Evolutionary conservation across 805 yeast species (phyloP).

Genomic region (Saccharomycopsis guyanensis): DNA sequence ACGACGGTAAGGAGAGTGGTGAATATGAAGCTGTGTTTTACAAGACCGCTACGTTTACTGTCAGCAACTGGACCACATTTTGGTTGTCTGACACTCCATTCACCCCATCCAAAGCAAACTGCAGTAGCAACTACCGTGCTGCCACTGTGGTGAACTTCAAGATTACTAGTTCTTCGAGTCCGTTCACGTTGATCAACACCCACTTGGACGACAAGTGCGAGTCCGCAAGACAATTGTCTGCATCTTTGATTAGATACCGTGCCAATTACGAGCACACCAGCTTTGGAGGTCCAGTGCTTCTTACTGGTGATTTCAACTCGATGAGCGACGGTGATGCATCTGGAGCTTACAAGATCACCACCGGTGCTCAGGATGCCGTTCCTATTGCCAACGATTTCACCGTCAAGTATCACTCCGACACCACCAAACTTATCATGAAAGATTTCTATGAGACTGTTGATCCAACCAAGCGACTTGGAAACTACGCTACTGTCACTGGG

Average conservation of each 20-base stretch:
- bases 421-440: slow-evolving; percentile 24
- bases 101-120: slow-evolving; percentile 33
- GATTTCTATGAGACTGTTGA: slow-evolving; percentile 25
- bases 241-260: slow-evolving; percentile 28
- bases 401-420: slow-evolving; percentile 20
- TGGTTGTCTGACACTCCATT: slow-evolving; percentile 39
- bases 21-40: slow-evolving; percentile 38
- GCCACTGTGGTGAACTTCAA: slow-evolving; percentile 33
- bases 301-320: slow-evolving; percentile 1
- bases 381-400: slow-evolving; percentile 23
- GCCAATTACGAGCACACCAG: slow-evolving; percentile 32
- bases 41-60: slow-evolving; percentile 26
- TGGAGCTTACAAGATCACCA: slow-evolving; percentile 21
- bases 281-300: slow-evolving; percentile 23
- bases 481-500: slow-evolving; percentile 35
- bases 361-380: not conserved
- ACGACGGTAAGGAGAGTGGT: slow-evolving; percentile 35
- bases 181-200: slow-evolving; percentile 33
- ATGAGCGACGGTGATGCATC: not conserved
- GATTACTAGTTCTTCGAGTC: slow-evolving; percentile 17
- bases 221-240: slow-evolving; percentile 30
- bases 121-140: slow-evolving; percentile 34
- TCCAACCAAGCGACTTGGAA: slow-evolving; percentile 27
- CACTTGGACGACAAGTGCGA: slow-evolving; percentile 38
- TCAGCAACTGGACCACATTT: slow-evolving; percentile 30